A percentile compares a stretch with the other conserved stretches of the same genome.
These are phyloP conservation scores for Xylona heveae DNA, from an alignment of 495 filamentous ascomycete genomes.

Conservation along the genomic window DNA sequence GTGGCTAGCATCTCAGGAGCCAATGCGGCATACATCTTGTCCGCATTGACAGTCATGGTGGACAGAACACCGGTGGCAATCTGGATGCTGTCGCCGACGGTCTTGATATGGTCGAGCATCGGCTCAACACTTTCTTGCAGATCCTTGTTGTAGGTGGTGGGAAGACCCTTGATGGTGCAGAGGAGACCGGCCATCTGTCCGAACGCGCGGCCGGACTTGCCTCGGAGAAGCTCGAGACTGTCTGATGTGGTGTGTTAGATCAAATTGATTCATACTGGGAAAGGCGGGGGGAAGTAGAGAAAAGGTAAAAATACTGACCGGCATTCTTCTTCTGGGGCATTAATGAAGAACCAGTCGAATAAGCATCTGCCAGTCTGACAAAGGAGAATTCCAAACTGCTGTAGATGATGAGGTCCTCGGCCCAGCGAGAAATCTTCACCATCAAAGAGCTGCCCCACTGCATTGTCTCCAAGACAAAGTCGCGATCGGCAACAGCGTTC, in stretches of 20 bases:
- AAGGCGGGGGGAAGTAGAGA: neutral
- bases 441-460: conserved; percentile 77
- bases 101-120: conserved; percentile 74
- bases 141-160: conserved; percentile 89
- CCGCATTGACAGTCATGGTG: conserved; percentile 41
- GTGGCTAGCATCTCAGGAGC: conserved; percentile 35
- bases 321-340: conserved; percentile 79
- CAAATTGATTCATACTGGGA: too few species aligned
- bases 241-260: conserved; percentile 48
- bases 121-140: conserved; percentile 80
- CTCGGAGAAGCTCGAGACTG: conserved; percentile 67
- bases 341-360: conserved; percentile 61
- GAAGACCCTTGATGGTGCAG: conserved; percentile 71
- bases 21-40: conserved; percentile 61
- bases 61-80: conserved; percentile 64
- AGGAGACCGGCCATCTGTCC: conserved; percentile 80
- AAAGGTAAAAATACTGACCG: conserved; percentile 7
- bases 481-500: conserved; percentile 64
- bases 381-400: conserved; percentile 65
- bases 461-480: conserved; percentile 79
- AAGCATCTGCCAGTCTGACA: conserved; percentile 64
- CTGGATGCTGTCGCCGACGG: conserved; percentile 62
- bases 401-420: conserved; percentile 84
- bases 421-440: conserved; percentile 70
- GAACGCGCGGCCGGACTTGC: conserved; percentile 68